Percentiles rank a stretch among this genome's conserved stretches.
Conservation (phyloP, 352 stramenopile genomes). For the Globisporangium spinosum region DNA sequence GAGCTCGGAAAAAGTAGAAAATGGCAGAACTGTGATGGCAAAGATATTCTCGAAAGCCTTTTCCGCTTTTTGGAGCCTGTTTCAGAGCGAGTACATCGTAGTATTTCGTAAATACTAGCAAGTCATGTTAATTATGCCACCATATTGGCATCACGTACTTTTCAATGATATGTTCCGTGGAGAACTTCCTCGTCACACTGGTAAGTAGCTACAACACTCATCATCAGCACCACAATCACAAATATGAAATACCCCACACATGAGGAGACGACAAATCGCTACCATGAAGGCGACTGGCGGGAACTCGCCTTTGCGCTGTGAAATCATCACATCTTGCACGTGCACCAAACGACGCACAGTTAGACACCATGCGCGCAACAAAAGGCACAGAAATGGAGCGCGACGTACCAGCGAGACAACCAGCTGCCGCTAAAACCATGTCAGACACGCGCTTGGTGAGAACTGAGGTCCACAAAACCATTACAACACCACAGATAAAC, state of each 20-base stretch:
- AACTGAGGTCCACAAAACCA: background rate
- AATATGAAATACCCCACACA: background rate
- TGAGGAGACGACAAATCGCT: background rate
- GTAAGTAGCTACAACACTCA: constrained; percentile 14
- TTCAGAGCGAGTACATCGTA: background rate
- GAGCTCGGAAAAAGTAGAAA: constrained; percentile 39
- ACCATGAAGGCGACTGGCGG: constrained; percentile 73
- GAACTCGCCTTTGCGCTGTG: constrained; percentile 62
- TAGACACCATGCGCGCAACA: background rate
- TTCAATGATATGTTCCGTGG: constrained; percentile 37
- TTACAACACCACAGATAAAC: background rate
- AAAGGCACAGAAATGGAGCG: background rate
- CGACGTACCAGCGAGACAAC: constrained; percentile 48
- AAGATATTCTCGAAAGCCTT: constrained; percentile 62
- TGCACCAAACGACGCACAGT: constrained; percentile 3
- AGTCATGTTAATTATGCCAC: background rate
- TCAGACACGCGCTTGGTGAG: background rate
- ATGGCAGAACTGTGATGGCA: constrained; percentile 43
- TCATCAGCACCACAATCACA: background rate
- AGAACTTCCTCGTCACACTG: constrained; percentile 31
- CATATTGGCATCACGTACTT: constrained; percentile 25
- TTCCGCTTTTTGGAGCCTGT: constrained; percentile 46
- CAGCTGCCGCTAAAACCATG: constrained; percentile 31
- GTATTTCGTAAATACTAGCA: background rate
- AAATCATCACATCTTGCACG: constrained; percentile 70